Evolutionary conservation across 1,139 yeast genomes (phyloP).

Genomic region (Saccharomyces hybrid): DNA sequence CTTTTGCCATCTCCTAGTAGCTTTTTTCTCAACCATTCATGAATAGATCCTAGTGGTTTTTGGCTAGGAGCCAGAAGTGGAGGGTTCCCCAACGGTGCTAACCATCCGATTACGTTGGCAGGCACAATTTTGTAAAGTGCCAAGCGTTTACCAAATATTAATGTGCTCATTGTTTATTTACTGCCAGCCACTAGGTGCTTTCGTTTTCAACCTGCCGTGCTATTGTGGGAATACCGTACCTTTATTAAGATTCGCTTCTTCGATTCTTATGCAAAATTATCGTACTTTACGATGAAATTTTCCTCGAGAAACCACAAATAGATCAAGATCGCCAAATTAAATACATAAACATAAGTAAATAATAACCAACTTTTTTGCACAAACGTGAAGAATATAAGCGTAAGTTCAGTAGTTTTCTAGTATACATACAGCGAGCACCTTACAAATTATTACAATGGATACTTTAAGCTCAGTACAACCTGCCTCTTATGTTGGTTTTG

Average conservation of each 20-base stretch:
- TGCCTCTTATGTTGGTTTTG: conserved; percentile 78
- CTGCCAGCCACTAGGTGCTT: not conserved
- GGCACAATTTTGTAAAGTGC: not conserved
- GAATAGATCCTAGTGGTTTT: not conserved
- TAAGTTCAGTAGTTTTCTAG: not conserved
- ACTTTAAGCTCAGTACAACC: conserved; percentile 30
- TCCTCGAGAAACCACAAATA: not conserved
- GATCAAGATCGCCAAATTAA: not conserved
- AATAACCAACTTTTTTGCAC: not conserved
- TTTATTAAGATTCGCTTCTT: not conserved
- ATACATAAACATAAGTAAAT: not conserved
- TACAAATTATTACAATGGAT: not conserved
- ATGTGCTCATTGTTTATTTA: not conserved
- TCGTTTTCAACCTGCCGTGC: not conserved
- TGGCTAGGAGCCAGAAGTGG: not conserved
- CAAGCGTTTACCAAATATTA: not conserved
- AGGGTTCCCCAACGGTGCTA: not conserved
- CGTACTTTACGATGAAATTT: not conserved
- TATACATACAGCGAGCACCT: not conserved
- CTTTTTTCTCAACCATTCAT: not conserved
- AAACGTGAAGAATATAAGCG: not conserved
- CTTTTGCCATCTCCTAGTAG: not conserved
- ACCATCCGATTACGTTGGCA: not conserved
- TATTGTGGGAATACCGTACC: not conserved
- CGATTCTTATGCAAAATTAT: not conserved